These are phyloP conservation scores for Endocarpon pusillum DNA, from an alignment of 495 filamentous ascomycete genomes.

Conservation along the genomic window DNA sequence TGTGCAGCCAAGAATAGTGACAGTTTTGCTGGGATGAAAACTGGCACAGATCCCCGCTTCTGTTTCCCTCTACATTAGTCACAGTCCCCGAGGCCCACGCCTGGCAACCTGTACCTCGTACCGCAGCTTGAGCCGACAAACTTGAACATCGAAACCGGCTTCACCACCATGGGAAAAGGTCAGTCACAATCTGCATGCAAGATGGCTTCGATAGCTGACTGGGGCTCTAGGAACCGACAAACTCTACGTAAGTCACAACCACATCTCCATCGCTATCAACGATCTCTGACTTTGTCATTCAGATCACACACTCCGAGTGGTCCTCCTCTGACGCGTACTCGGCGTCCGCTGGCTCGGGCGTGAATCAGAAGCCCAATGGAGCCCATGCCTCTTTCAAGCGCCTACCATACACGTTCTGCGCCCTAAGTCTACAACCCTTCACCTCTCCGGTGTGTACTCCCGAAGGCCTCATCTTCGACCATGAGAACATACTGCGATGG, in stretches of 20 bases:
- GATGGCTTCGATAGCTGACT: too few species aligned
- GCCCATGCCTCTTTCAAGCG: slow-evolving; percentile 58
- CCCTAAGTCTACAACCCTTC: slow-evolving; percentile 84
- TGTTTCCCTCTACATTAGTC: too few species aligned
- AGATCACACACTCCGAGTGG: slow-evolving; percentile 95
- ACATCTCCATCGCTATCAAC: slow-evolving; percentile 8
- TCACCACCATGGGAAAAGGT: too few species aligned
- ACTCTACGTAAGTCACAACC: slow-evolving; percentile 43
- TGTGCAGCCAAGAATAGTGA: too few species aligned
- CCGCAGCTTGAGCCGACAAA: too few species aligned
- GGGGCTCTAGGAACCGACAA: slow-evolving; percentile 52
- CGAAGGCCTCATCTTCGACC: slow-evolving; percentile 67
- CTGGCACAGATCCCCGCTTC: too few species aligned
- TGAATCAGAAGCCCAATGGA: slow-evolving; percentile 31
- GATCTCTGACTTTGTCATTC: slow-evolving; percentile 1
- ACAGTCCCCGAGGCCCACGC: too few species aligned
- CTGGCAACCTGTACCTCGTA: too few species aligned
- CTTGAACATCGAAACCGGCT: too few species aligned
- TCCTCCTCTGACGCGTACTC: slow-evolving; percentile 75
- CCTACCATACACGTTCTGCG: slow-evolving; percentile 96
- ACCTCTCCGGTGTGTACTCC: slow-evolving; percentile 68
- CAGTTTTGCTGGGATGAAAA: too few species aligned
- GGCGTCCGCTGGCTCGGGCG: slow-evolving; percentile 55
- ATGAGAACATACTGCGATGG: slow-evolving; percentile 79
- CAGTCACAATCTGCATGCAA: too few species aligned